Percentiles rank a stretch among this genome's conserved stretches.
phyloP scores from a whole-genome alignment of 192 early-diverging fungal genomes.

The Umbelopsis isabellina region DNA sequence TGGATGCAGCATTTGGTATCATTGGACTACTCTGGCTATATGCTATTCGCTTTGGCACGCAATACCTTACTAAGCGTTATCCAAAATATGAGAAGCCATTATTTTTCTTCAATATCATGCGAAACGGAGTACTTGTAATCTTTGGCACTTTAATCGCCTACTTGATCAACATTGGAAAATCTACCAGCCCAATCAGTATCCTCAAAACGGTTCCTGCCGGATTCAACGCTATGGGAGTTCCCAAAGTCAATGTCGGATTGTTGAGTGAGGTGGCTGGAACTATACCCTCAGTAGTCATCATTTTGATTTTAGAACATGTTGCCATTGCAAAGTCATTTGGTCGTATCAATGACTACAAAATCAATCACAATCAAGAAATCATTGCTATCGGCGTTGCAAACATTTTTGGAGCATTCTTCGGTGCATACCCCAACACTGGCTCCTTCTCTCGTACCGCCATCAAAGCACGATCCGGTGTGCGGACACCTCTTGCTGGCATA shows the following conservation, averaged over 20 bases:
- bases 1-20: constrained; percentile 69
- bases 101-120: constrained; percentile 67
- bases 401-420: constrained; percentile 85
- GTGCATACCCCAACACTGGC: constrained; percentile 90
- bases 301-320: constrained; percentile 89
- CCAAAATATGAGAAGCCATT: constrained; percentile 53
- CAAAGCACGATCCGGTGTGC: constrained; percentile 87
- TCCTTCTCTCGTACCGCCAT: constrained; percentile 96
- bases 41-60: constrained; percentile 41
- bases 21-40: constrained; percentile 47
- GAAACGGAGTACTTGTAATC: constrained; percentile 74
- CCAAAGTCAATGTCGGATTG: constrained; percentile 53
- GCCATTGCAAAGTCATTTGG: constrained; percentile 92
- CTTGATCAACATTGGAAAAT: constrained; percentile 52
- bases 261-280: constrained; percentile 58
- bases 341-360: constrained; percentile 82
- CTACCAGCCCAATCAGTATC: constrained; percentile 61
- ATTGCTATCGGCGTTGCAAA: constrained; percentile 91
- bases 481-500: constrained; percentile 80
- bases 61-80: constrained; percentile 45
- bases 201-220: constrained; percentile 81
- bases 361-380: constrained; percentile 85
- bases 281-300: constrained; percentile 69
- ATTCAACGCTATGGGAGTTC: constrained; percentile 65
- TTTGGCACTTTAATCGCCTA: constrained; percentile 77